Conservation (phyloP, 2,329 filamentous ascomycete genomes). For the Pestalotiopsis sp. region DNA sequence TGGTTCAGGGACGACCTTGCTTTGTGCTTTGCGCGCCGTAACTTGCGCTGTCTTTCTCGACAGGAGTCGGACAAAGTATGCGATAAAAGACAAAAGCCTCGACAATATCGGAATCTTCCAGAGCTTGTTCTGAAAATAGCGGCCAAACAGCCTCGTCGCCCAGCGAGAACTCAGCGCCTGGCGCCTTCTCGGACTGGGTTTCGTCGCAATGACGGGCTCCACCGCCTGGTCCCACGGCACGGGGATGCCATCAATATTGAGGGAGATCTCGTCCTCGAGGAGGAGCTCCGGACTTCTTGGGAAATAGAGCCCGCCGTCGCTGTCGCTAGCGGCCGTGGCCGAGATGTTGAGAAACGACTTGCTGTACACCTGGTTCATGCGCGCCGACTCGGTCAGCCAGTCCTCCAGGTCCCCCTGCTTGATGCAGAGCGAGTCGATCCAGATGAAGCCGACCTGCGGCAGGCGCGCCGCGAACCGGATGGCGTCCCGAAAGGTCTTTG, state of each 20-base stretch:
- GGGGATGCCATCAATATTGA: background rate
- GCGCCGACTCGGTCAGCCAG: background rate
- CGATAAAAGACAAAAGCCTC: no score
- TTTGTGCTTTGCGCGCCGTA: no score
- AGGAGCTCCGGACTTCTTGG: background rate
- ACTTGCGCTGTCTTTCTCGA: no score
- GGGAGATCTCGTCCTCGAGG: background rate
- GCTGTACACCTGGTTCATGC: background rate
- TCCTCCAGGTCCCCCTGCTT: background rate
- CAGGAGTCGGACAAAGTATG: no score
- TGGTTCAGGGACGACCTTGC: no score
- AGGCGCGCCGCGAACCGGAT: background rate
- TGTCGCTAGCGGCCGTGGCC: background rate
- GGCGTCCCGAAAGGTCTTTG: background rate
- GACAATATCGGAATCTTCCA: no score
- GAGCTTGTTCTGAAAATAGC: no score
- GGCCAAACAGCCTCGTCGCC: no score
- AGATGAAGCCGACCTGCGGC: background rate
- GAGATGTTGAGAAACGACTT: background rate
- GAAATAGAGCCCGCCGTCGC: conserved; percentile 22
- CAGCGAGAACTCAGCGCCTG: no score
- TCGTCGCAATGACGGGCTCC: background rate
- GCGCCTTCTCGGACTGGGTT: no score
- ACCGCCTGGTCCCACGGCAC: background rate
- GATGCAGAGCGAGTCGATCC: background rate